Base-by-base conservation (phyloP, 768 basidiomycete genomes). In the Termitomyces sp. region DNA sequence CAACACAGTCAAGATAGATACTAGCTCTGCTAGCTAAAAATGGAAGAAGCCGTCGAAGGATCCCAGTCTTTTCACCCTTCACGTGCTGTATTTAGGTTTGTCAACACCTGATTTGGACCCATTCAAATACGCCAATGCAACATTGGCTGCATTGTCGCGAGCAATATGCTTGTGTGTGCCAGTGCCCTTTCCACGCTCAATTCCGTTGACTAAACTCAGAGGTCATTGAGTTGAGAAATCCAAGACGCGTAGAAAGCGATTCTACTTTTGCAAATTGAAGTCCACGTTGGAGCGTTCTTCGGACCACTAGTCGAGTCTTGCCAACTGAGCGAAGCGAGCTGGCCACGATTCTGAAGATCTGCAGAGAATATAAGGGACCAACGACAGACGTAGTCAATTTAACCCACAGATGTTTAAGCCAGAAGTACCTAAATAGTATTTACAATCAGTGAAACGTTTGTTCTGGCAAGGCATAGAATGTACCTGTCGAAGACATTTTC, bases 191-290 rank as follows among this genome's bases (percentile, higher is more conserved):
- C 81, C 85, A 57, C 76, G 74, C 54, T 72, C 71, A 55, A 74
- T 66, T 1, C 83, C 83, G 42, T 80, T 72, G 60, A 88, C 87
- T 88, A 61, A 24, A 37, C 22, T 40, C n/a, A 49, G 54, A 57
- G 22, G 37, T 55, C 48, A 37, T 55, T 60, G 27, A 60, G 50
- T 62, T 37, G 46, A 58, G 33, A 54, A 43, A 37, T 50, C 59
- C 44, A 52, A n/a, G 20, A 22, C n/a, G 34, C 54, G 7, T 26
- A 50, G 67, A 39, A 48, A 30, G 37, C 13, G 14, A n/a, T 24
- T 26, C 63, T 61, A 86, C 88, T 79, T 76, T 84, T 87, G 69
- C 86, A 88, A 5, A 78, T 62, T 3, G 74, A 78, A 1, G 75
- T 85, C 87, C 87, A 89, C 39, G 68, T 64, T 6, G 79, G 80